Percentiles rank a stretch among this genome's conserved stretches.
phyloP scores from a whole-genome alignment of 192 early-diverging fungal genomes.

The Entrophospora sp. region DNA sequence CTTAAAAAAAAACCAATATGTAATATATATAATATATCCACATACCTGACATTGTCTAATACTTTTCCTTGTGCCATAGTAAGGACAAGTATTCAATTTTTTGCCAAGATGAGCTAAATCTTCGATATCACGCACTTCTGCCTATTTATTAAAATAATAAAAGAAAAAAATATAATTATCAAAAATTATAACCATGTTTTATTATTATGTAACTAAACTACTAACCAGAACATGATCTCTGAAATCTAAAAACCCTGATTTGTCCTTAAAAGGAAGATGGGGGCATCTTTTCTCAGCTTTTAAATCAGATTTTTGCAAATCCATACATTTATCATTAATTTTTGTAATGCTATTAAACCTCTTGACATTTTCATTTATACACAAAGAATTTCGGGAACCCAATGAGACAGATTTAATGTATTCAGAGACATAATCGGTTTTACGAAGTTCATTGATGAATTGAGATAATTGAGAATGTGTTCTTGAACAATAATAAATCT shows the following conservation, averaged over 20 bases:
- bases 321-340: slow-evolving; percentile 81
- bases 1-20: background rate
- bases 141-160: too few species aligned
- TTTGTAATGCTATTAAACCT: slow-evolving; percentile 34
- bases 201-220: too few species aligned
- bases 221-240: slow-evolving; percentile 40
- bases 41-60: slow-evolving; percentile 43
- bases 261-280: slow-evolving; percentile 36
- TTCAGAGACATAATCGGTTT: slow-evolving; percentile 62
- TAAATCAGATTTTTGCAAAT: slow-evolving; percentile 61
- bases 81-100: slow-evolving; percentile 56
- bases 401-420: slow-evolving; percentile 56
- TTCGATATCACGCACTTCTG: slow-evolving; percentile 70
- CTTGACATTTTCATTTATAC: slow-evolving; percentile 65
- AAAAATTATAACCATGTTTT: too few species aligned
- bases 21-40: background rate
- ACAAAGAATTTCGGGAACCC: slow-evolving; percentile 75
- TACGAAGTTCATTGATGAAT: slow-evolving; percentile 76
- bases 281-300: slow-evolving; percentile 35
- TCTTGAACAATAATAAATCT: slow-evolving; percentile 63
- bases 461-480: slow-evolving; percentile 91
- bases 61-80: slow-evolving; percentile 69
- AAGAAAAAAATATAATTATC: too few species aligned
- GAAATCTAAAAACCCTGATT: slow-evolving; percentile 47
- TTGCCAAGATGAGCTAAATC: slow-evolving; percentile 64